Evolutionary conservation across 2,329 filamentous ascomycete genomes (phyloP), one percentile per base, ranked within the genome.

Genomic region (Phialophora expanda): DNA sequence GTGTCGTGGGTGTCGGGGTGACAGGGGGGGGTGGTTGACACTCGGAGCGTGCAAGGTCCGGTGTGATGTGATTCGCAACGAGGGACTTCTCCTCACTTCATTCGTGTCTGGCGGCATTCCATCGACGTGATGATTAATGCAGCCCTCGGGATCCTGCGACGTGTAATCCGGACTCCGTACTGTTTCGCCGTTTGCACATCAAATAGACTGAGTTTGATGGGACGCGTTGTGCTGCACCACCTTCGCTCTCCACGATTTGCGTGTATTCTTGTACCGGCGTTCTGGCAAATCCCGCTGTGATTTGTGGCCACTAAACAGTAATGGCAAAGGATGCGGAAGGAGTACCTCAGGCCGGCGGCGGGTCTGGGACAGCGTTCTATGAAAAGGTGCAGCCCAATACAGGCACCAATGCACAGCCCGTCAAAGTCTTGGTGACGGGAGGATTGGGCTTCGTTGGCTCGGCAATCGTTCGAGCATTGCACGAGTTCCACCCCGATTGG

Each of bases 401-500:
- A 30, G 28, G 46, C 1, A 20, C 1, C 20, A 24, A 14, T 20
- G 56, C 61, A 44, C 20, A 5, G 24, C 38, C 53, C 4, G n/a
- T 69, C 54, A 61, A 56, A 26, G 70, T 80, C 58, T 68, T 80
- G 4, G 71, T 80, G 22, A 77, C 78, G 30, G 78, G 77, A 11
- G 77, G 77, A 38, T 74, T 75, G 6, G 78, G 78, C 12, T 79
- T 80, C 67, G 75, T 80, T 17, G 78, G 78, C 17, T 75, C 77
- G 26, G 76, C 76, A 17, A 78, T 74, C 14, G 75, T 76, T 30
- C 74, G 76, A 66, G 76, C 77, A 46, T 64, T 80, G 20, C 73
- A 71, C 63, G 74, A 78, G 64, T 76, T 77, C 59, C 71, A 79
- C 65, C 75, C 77, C 11, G 62, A 72, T 46, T 78, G 76, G 68